Base-by-base conservation (phyloP, 2,329 filamentous ascomycete genomes). In the Huntiella bhutanensis region DNA sequence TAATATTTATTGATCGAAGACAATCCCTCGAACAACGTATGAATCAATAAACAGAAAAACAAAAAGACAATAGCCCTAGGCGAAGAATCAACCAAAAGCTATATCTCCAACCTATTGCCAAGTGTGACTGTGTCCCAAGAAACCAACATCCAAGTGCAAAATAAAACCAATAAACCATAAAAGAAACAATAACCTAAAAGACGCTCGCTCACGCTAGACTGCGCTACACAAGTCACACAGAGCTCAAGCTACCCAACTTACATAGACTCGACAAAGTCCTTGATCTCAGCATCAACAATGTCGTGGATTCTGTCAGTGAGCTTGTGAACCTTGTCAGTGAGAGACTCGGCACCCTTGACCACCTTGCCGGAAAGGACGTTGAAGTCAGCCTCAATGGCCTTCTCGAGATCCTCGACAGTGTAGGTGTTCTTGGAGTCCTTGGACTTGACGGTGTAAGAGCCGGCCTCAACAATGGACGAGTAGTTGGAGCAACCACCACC, bases 401-500 rank as follows among this genome's bases (percentile, higher is more conserved):
- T 62, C 65, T 78, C 72, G 45, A 80, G 64, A 52, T 79, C 69
- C 54, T 77, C 64, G 52, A 82, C 64, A 22, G 63, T 60, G 41
- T 63, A 50, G 32, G 41, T 17, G n/a, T 32, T 11, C 13, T 33
- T 43, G 19, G 62, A 54, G 33, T 59, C 53, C 38, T 63, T 61
- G 47, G 63, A 56, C 58, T 71, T 65, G 53, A 62, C 69, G 55
- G 73, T 71, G 70, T 87, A 88, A 57, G 75, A 69, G 58, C 84
- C 82, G 55, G 76, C 69, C 55, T 76, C 66, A 53, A 93, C 64
- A 58, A 95, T 94, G 56, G 82, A 70, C 51, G 75, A 73, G 76
- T 83, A 95, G 80, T 98, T 94, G 68, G 73, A 78, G 60, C 76
- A 82, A 59, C 91, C 91, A 67, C 86, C 92, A 61, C 92, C 91